phyloP scores from a whole-genome alignment of 1,284 basidiomycete species.

The Agaricales sp. region DNA sequence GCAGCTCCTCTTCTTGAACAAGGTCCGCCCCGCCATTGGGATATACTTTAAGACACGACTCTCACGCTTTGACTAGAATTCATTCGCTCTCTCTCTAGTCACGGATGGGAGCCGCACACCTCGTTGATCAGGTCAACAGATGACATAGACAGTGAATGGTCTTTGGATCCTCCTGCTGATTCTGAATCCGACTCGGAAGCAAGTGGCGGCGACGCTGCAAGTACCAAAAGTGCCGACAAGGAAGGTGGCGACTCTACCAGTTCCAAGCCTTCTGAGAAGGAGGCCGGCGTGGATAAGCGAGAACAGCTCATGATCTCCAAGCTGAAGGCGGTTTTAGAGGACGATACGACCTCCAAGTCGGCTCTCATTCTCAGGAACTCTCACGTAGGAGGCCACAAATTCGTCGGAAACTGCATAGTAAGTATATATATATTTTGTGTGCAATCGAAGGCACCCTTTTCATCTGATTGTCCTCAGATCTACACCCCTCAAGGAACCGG shows the following conservation, averaged over 20 bases:
- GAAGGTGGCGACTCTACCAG: too few species aligned
- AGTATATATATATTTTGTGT: conserved; percentile 21
- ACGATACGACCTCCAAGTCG: not conserved
- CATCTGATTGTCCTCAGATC: conserved; percentile 42
- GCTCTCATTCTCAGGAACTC: conserved; percentile 80
- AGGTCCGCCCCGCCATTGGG: conserved; percentile 29
- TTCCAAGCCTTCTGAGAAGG: not conserved
- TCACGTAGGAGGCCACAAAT: conserved; percentile 88
- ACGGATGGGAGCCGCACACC: not conserved
- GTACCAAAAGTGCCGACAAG: too few species aligned
- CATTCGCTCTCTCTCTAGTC: not conserved
- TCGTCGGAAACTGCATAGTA: conserved; percentile 86
- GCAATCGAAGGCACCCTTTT: too few species aligned
- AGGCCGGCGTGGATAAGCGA: not conserved
- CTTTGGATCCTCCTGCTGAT: not conserved
- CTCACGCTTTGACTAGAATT: not conserved
- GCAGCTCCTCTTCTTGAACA: conserved; percentile 77
- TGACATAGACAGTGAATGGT: not conserved
- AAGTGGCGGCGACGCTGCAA: too few species aligned
- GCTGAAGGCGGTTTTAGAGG: not conserved
- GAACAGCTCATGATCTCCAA: not conserved
- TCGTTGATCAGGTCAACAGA: not conserved
- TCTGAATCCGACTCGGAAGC: not conserved
- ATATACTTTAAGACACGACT: conserved; percentile 5
- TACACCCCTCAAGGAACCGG: conserved; percentile 77